A percentile compares a stretch with the other conserved stretches of the same genome.
phyloP scores from a whole-genome alignment of 2,329 filamentous ascomycete species.

The Phaeoacremonium minimum region DNA sequence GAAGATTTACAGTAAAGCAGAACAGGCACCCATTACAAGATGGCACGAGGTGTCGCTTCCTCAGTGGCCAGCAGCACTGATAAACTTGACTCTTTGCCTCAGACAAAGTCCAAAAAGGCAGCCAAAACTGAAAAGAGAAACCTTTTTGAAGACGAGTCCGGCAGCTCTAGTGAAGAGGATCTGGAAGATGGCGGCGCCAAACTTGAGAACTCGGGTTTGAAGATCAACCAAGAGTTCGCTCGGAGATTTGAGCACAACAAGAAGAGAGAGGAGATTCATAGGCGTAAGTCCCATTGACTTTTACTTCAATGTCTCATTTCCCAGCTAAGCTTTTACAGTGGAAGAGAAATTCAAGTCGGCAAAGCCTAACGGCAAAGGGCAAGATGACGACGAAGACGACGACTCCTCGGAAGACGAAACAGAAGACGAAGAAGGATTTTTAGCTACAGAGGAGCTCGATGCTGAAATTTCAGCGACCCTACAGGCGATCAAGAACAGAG shows the following conservation, averaged over 20 bases:
- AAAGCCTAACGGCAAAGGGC: constrained; percentile 40
- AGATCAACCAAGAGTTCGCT: constrained; percentile 88
- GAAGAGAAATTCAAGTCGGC: constrained; percentile 74
- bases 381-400: constrained; percentile 47
- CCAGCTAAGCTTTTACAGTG: constrained; percentile 48
- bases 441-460: constrained; percentile 82
- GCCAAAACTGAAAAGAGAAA: constrained; percentile 36
- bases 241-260: constrained; percentile 94
- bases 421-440: constrained; percentile 85
- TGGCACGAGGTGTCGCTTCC: too few species aligned
- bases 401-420: constrained; percentile 70
- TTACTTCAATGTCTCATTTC: constrained; percentile 6
- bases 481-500: constrained; percentile 82
- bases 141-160: constrained; percentile 45
- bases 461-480: constrained; percentile 83
- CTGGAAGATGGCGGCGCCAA: constrained; percentile 32
- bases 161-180: constrained; percentile 37
- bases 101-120: too few species aligned
- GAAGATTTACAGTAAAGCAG: too few species aligned
- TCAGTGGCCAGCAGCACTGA: too few species aligned
- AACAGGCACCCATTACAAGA: too few species aligned
- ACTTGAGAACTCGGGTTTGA: constrained; percentile 46
- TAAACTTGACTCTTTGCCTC: too few species aligned
- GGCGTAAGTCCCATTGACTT: constrained; percentile 41
- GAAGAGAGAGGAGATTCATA: constrained; percentile 82